Evolutionary conservation across 148 eudicot species (phyloP), one percentile per base, ranked within the genome.

Genomic region (Cornus florida): DNA sequence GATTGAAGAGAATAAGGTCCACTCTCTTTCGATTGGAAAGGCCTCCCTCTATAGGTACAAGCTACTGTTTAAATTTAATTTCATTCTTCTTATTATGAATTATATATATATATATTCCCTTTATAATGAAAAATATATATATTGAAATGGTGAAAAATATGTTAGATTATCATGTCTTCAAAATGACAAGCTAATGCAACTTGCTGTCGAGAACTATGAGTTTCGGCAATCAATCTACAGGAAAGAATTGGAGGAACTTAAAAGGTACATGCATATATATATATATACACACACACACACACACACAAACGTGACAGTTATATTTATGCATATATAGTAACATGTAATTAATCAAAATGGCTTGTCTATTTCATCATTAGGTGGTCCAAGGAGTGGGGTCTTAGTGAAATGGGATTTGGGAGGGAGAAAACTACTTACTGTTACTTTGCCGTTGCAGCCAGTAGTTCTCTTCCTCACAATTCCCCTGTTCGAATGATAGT

Each of bases 331-430:
- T n/a, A n/a, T n/a, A n/a, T n/a, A n/a, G n/a, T n/a, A n/a, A 5
- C 2, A 7, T 0, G 6, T 46, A 7, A 46, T 46, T 7, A 7
- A 46, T 46, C 11, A 10, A 46, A 46, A 46, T 46, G 53, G 8
- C 8, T 10, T 46, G 53, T 10, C 8, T 7, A 46, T 46, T 46
- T 46, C 53, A 46, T 46, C 53, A 46, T 46, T 10, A 85, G 90
- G 81, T 87, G 92, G 92, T 80, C 87, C 19, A 87, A 85, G 74
- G 69, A 72, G 7, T 59, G 71, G 68, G 83, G 87, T 2, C 83
- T 89, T 9, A 70, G 48, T 19, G 82, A 85, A 20, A 85, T 87
- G 78, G 88, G 90, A 59, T 89, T 89, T 78, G 90, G 86, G 2
- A 67, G 88, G 10, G 92, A 89, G 41, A 87, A 87, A 74, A 82